Base-by-base conservation (phyloP, 2,329 filamentous ascomycete genomes). In the Huntiella bhutanensis region DNA sequence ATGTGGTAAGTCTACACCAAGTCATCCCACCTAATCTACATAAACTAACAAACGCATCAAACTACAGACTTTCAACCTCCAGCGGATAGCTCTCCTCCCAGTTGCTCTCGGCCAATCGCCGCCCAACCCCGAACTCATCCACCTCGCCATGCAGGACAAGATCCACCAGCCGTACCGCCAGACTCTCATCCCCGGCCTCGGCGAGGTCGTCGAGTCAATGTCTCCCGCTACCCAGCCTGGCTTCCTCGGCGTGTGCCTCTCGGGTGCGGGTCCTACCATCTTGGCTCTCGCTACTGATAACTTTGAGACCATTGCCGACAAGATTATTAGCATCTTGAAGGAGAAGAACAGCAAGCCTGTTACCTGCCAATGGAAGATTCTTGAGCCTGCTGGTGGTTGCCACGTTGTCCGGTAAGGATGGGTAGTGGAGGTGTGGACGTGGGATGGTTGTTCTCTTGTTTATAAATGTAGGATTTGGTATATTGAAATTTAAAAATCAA, bases 131-230 rank as follows among this genome's bases (percentile, higher is more conserved):
- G 80, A 92, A 55, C 80, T 93, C 62, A 98, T 98, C 60, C 92
- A 92, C 66, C 77, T 92, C 41, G 88, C 87, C 41, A 98, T 98
- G 91, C 91, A 96, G 65, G 91, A 98, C 67, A 93, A 87, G 64
- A 77, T 98, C 51, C 91, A 98, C 65, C 91, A 98, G 63, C 91
- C 86, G 38, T 96, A 98, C 67, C 80, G 91, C 46, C 80, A 91
- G 63, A 80, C 74, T 2, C 73, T 98, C 51, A 93, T 98, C 54
- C 91, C 91, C 1, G 91, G 88, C 1, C 71, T 98, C 48, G 81
- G 82, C 12, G 82, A 94, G 59, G 88, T 98, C 46, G 76, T 98
- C 45, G 76, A 85, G 60, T 88, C 81, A 50, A 87, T 96, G 68
- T 94, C 83, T 8, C 91, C 88, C 22, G 73, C 75, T 57, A 81